Base-by-base conservation (phyloP, 345 rosid species). In the Eucalyptus erythrocorys region DNA sequence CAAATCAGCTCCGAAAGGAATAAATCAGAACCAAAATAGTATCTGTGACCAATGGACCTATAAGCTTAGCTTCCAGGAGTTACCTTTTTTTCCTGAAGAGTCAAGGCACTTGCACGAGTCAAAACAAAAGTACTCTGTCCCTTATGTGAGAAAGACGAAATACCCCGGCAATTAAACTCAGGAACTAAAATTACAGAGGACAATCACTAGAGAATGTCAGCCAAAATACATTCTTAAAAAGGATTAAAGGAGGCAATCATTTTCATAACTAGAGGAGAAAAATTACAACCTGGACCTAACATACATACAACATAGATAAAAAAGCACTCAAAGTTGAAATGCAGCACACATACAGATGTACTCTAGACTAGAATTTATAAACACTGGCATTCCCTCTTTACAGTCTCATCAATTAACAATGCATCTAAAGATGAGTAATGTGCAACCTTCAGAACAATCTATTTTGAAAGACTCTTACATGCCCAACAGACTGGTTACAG, bases 71-170 rank as follows among this genome's bases (percentile, higher is more conserved):
- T 87, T 48, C 87, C 85, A 80, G 71, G 89, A 89, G 88, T 92
- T 94, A 97, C 99, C 97, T 91, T 88, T 34, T 92, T 88, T 87
- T 97, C 92, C 76, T 91, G 94, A 89, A 94, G 93, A 86, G 91
- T 87, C 91, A 88, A 89, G 40, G 91, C 89, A 87, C 90, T 91
- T 89, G 93, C 90, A 90, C 85, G 64, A 85, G 89, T 89, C 92
- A 93, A 92, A 66, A 92, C 93, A 89, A 92, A 88, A 88, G 86
- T 51, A 87, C 87, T 87, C 27, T 90, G 91, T 86, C 88, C 88
- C 87, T 92, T 91, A 86, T 86, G 88, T 48, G 93, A 89, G 92
- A 91, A 89, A 89, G 94, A 93, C 45, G 91, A 92, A 86, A 76
- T 27, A 50, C 88, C 87, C 80, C 49, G 86, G 71, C 93, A 89